These are phyloP conservation scores for Neurospora tetraspora DNA, from an alignment of 495 filamentous ascomycete species.

Conservation along the genomic window DNA sequence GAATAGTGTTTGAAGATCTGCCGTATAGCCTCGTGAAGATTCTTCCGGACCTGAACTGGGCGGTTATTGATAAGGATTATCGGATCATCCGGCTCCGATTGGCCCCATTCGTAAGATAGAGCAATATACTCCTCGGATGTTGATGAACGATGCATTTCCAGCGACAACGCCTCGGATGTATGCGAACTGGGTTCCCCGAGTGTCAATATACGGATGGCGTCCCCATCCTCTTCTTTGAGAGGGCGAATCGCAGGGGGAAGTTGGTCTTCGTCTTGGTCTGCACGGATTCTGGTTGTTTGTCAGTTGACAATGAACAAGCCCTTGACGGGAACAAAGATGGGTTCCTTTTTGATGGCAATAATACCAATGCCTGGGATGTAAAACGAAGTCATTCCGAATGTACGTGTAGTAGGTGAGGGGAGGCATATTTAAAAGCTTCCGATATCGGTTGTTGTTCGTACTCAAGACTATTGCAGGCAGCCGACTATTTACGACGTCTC, in stretches of 20 bases:
- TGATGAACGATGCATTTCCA: not conserved
- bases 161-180: not conserved
- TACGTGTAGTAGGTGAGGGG: not conserved
- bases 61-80: not conserved
- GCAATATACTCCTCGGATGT: not conserved
- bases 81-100: not conserved
- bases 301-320: not conserved
- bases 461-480: not conserved
- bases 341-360: not conserved
- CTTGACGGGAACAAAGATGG: not conserved
- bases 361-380: not conserved
- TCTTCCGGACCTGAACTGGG: not conserved
- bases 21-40: not conserved
- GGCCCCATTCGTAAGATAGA: not conserved
- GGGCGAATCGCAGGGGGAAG: not conserved
- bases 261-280: not conserved
- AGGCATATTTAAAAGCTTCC: not conserved
- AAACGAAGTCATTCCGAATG: not conserved
- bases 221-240: not conserved
- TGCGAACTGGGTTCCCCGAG: not conserved
- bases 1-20: not conserved
- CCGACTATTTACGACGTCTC: not conserved
- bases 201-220: not conserved
- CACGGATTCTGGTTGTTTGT: not conserved
- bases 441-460: not conserved